phyloP scores from a whole-genome alignment of 2,329 filamentous ascomycete genomes.

The Cladosporium halotolerans region DNA sequence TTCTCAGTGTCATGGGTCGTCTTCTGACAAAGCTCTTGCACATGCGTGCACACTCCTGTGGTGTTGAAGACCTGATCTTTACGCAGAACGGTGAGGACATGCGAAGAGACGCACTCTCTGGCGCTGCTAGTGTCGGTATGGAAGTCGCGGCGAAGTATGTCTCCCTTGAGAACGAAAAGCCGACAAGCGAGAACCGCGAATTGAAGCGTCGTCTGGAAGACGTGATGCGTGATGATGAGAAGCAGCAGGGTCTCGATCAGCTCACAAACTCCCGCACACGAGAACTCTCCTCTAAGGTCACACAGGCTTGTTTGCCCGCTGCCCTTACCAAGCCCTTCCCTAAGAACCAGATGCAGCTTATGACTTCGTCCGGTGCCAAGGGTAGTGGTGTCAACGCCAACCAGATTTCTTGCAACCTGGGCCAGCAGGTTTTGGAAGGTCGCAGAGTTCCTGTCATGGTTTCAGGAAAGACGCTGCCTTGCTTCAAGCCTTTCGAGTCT shows the following conservation, averaged over 20 bases:
- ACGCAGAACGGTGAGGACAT: slow-evolving; percentile 70
- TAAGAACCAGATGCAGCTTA: slow-evolving; percentile 96
- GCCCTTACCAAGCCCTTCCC: slow-evolving; percentile 89
- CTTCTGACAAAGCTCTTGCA: slow-evolving; percentile 83
- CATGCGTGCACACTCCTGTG: slow-evolving; percentile 93
- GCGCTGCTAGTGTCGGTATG: slow-evolving; percentile 64
- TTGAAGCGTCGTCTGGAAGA: slow-evolving; percentile 76
- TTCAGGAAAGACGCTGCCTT: slow-evolving; percentile 91
- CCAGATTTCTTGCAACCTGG: slow-evolving; percentile 93
- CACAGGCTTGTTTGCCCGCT: slow-evolving; percentile 68
- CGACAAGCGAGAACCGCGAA: slow-evolving; percentile 60
- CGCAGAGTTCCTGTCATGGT: slow-evolving; percentile 95
- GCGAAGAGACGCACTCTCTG: slow-evolving; percentile 61
- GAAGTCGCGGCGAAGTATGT: slow-evolving; percentile 84
- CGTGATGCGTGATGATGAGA: slow-evolving; percentile 81
- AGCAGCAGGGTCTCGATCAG: slow-evolving; percentile 84
- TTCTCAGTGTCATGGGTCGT: slow-evolving; percentile 83
- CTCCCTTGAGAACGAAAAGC: slow-evolving; percentile 62
- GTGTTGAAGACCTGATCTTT: slow-evolving; percentile 89
- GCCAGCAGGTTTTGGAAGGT: slow-evolving; percentile 93
- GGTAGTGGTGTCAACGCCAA: slow-evolving; percentile 90
- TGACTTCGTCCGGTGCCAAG: slow-evolving; percentile 96
- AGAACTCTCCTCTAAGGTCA: slow-evolving; percentile 70
- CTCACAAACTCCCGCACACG: slow-evolving; percentile 69
- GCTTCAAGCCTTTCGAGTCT: slow-evolving; percentile 88